Evolutionary conservation across 1,139 yeast species (phyloP).

Genomic region (Candida glucosophila): DNA sequence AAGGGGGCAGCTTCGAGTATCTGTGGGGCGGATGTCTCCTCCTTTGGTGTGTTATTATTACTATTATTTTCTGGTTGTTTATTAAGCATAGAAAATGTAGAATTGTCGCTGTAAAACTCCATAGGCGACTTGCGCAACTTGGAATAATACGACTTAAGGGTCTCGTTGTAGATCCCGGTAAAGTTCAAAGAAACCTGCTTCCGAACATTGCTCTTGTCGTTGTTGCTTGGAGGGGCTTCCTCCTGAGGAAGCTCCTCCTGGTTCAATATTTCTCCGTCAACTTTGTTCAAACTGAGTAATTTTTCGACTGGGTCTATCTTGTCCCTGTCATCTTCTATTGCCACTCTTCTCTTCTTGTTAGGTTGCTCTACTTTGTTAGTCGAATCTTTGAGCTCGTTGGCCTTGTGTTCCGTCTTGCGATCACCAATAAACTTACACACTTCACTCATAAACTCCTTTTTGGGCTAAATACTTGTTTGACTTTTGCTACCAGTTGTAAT

Average conservation of each 20-base stretch:
- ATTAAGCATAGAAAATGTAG: slow-evolving; percentile 29
- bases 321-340: slow-evolving; percentile 16
- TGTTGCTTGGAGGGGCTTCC: slow-evolving; percentile 1
- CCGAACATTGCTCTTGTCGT: neutral
- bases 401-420: slow-evolving; percentile 17
- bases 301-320: slow-evolving; percentile 39
- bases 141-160: slow-evolving; percentile 26
- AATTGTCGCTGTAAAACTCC: slow-evolving; percentile 21
- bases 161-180: slow-evolving; percentile 33
- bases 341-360: slow-evolving; percentile 10
- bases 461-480: too few relatives aligned
- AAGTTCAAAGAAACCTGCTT: slow-evolving; percentile 21
- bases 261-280: slow-evolving; percentile 21
- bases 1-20: slow-evolving; percentile 21
- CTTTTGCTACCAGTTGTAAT: too few relatives aligned
- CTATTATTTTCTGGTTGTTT: too few relatives aligned
- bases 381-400: slow-evolving; percentile 7
- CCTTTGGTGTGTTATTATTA: too few relatives aligned
- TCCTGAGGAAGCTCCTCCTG: slow-evolving; percentile 11
- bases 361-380: slow-evolving; percentile 6
- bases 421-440: slow-evolving; percentile 28
- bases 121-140: slow-evolving; percentile 16
- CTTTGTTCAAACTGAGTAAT: slow-evolving; percentile 28
- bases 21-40: slow-evolving; percentile 1
- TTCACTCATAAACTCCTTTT: too few relatives aligned